Base-by-base conservation (phyloP, 179 eudicot species). In the Silene noctiflora region DNA sequence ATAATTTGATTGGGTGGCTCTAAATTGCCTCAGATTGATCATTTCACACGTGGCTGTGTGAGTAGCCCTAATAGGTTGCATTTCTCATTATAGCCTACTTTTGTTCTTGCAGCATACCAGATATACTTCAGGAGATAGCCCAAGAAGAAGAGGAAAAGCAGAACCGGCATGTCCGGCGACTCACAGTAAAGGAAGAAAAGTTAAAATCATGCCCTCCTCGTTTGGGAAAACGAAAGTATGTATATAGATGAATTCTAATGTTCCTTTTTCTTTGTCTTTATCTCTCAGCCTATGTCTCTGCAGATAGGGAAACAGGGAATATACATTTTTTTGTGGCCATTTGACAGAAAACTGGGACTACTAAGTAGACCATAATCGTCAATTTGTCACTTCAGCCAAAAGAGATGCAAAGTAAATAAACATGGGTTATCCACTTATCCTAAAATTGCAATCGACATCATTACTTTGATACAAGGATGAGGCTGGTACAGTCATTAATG, bases 161-260 rank as follows among this genome's bases (percentile, higher is more conserved):
- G 27, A 94, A 83, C 20, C 88, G 85, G 75, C 93, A 84, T 85
- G 74, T 91, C 1, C 92, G 97, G 0, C 91, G 95, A 46, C 19
- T 51, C 71, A 84, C 87, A 72, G 92, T 90, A 61, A 88, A 91
- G 80, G 89, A 93, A 84, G 99, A 95, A 74, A 88, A 90, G 73
- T 71, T 89, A 70, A 92, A 89, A 83, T 48, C 86, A 27, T 76
- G 86, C 70, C 99, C 99, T 27, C 96, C 97, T 71, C 93, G 96
- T 69, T 78, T 95, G 72, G 99, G 98, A 59, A 95, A 84, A 84
- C 86, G 87, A 81, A 95, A 91, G 99, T 95, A 95, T 46, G 84
- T 78, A 29, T 13, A 33, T 73, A 2, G 67, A 14, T 8, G 20
- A 29, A 44, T 33, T 7, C 31, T 21, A 35, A 12, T 17, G 13